phyloP scores from a whole-genome alignment of 371 early-diverging fungal species.

The Mucor circinelloides region DNA sequence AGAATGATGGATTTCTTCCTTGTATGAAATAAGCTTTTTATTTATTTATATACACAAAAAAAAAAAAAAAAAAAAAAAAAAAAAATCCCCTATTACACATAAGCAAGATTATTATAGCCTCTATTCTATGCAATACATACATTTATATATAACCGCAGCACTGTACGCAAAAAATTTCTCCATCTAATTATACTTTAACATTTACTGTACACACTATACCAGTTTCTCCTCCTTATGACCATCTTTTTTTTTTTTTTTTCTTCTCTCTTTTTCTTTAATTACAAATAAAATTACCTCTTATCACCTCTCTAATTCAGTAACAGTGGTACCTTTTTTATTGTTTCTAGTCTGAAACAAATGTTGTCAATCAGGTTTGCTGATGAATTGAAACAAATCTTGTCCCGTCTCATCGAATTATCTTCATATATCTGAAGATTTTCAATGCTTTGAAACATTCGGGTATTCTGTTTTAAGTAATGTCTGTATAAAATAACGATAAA shows the following conservation, averaged over 20 bases:
- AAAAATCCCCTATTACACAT: background rate
- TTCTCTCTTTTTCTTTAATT: background rate
- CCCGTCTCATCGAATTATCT: background rate
- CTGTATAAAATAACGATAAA: background rate
- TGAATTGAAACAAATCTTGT: background rate
- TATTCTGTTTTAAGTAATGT: conserved; percentile 3
- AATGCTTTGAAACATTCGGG: background rate
- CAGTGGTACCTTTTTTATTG: background rate
- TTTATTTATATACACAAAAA: background rate
- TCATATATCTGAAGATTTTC: background rate
- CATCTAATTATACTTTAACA: background rate
- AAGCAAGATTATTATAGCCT: background rate
- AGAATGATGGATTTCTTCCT: background rate
- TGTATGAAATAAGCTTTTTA: background rate
- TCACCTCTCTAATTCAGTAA: background rate
- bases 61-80: background rate
- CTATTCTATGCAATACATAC: background rate
- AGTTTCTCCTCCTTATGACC: background rate
- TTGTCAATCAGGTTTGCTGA: background rate
- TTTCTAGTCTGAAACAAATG: background rate
- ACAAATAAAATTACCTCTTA: background rate
- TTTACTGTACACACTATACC: background rate
- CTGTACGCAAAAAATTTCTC: background rate
- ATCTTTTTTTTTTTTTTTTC: background rate
- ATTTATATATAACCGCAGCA: conserved; percentile 1